A percentile compares a stretch with the other conserved stretches of the same genome.
Evolutionary conservation across 345 rosid species (phyloP).

Genomic region (Pseudoturritis turrita): DNA sequence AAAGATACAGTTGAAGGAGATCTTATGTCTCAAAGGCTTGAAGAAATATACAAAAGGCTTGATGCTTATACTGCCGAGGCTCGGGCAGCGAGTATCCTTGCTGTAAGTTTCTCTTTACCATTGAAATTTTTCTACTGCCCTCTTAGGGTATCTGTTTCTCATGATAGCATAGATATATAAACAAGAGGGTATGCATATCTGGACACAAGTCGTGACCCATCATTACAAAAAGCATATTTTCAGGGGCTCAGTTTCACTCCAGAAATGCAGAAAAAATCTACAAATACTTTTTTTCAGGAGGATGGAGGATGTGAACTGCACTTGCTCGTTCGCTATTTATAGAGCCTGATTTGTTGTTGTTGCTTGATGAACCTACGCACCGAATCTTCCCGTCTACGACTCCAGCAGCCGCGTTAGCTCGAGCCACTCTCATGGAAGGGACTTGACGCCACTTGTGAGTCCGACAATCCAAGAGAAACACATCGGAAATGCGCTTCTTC

Average conservation of each 20-base stretch:
- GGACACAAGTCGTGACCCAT: slow-evolving; percentile 5
- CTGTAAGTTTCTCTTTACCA: slow-evolving; percentile 46
- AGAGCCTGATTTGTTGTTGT: slow-evolving; percentile 92
- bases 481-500: too few species aligned
- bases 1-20: slow-evolving; percentile 57
- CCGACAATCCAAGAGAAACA: too few species aligned
- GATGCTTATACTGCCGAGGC: slow-evolving; percentile 94
- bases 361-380: slow-evolving; percentile 99
- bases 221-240: slow-evolving; percentile 18
- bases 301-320: slow-evolving; percentile 99
- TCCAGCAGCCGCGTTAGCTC: too few species aligned
- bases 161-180: background rate
- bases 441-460: too few species aligned
- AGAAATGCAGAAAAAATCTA: slow-evolving; percentile 83
- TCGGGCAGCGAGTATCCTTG: slow-evolving; percentile 95
- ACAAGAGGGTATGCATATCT: background rate
- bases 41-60: slow-evolving; percentile 92
- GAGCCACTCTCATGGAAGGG: too few species aligned
- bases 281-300: slow-evolving; percentile 94
- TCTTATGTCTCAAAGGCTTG: slow-evolving; percentile 60
- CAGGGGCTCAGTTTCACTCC: slow-evolving; percentile 98
- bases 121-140: too few species aligned
- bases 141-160: background rate
- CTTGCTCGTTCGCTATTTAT: slow-evolving; percentile 92
- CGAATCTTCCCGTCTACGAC: too few species aligned